Base-by-base conservation (phyloP, 2,329 filamentous ascomycete genomes). In the Fusarium illudens region DNA sequence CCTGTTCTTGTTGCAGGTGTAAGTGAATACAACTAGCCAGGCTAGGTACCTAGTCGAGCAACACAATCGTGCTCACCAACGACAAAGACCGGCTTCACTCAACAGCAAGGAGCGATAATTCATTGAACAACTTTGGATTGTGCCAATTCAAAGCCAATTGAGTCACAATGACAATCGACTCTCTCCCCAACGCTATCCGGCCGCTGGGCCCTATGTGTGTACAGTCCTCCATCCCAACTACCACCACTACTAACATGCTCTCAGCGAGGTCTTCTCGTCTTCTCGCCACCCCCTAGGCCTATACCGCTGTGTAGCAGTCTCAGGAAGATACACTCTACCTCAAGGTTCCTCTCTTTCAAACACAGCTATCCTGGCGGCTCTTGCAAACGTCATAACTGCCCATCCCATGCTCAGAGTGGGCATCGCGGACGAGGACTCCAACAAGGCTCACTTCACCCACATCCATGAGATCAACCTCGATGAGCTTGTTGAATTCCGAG, bases 391-490 rank as follows among this genome's bases (percentile, higher is more conserved):
- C 19, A 71, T 86, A 13, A 68, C 77, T 13, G 74, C 74, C n/a
- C 81, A 86, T 56, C 79, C 82, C 3, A 79, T 82, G 61, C 78
- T 88, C 42, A 80, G 82, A 13, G 81, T 84, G 30, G 84, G 83
- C 11, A 84, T 88, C 62, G 71, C 74, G 3, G 78, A 75, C 37
- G 80, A 87, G 49, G 78, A 83, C 34, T 81, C 79, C n/a, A 77
- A 75, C 34, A 59, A 73, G 3, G 79, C 86, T 0, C 73, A 70
- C 29, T 88, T 84, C 69, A 79, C 82, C 8, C 78, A 79, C 46
- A 64, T 86, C 8, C 69, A 78, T 0, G 67, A 75, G 19, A 76
- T 88, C 37, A 75, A 85, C 51, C 75, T 88, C 4, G 62, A 71
- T 1, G 69, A 81, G 13, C 81, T 85, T 55, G 74, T 86, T 22